A percentile compares a stretch with the other conserved stretches of the same genome.
These are phyloP conservation scores for Dendrobium huoshanense DNA, from an alignment of 106 monocot genomes.

Conservation along the genomic window DNA sequence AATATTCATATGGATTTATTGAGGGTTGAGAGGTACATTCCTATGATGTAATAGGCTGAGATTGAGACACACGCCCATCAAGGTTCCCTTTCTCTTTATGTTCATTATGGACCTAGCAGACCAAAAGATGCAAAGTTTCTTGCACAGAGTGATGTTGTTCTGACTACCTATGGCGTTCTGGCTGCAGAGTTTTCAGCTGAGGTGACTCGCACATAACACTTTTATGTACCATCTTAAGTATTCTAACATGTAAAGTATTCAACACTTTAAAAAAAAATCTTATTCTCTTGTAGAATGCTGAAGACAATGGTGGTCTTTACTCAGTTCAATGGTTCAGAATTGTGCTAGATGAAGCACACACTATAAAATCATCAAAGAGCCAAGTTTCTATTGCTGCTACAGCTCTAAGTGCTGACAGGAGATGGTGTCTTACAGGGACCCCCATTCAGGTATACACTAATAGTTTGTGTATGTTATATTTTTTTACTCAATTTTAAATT, in stretches of 20 bases:
- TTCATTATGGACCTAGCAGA: conserved; percentile 94
- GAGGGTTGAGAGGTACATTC: not conserved
- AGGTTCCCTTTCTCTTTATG: conserved; percentile 61
- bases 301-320: conserved; percentile 84
- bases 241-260: not conserved
- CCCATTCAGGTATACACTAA: conserved; percentile 75
- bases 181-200: conserved; percentile 81
- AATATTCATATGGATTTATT: not conserved
- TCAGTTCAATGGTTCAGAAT: conserved; percentile 86
- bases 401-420: conserved; percentile 52
- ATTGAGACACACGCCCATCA: conserved; percentile 64
- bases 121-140: conserved; percentile 72
- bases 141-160: conserved; percentile 67
- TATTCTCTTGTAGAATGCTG: conserved; percentile 48
- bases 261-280: not conserved
- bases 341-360: conserved; percentile 96
- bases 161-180: conserved; percentile 89
- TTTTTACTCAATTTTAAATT: not conserved
- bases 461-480: not conserved
- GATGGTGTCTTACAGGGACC: conserved; percentile 97
- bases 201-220: conserved; percentile 20
- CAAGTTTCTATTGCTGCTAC: conserved; percentile 75
- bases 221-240: not conserved
- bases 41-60: conserved; percentile 53
- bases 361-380: conserved; percentile 86